Percentiles rank a stretch among this genome's conserved stretches.
Evolutionary conservation across 2,329 filamentous ascomycete species (phyloP).

Genomic region (Hypoxylon rubiginosum): DNA sequence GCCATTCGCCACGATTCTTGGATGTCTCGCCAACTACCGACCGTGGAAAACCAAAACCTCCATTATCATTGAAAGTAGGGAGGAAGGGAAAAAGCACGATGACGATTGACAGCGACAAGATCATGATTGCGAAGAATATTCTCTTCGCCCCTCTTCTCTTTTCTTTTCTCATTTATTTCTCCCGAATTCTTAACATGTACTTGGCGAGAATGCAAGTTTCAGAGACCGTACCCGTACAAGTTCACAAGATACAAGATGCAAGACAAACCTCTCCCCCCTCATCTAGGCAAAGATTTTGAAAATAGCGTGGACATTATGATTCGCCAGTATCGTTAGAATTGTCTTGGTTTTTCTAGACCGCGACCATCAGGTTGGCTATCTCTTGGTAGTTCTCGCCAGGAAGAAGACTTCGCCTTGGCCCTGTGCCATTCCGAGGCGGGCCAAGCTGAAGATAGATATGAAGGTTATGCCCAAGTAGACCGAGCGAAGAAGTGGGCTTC

Average conservation of each 20-base stretch:
- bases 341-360: slow-evolving; percentile 25
- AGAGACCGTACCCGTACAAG: slow-evolving; percentile 16
- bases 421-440: slow-evolving; percentile 25
- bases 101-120: slow-evolving; percentile 16
- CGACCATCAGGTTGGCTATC: slow-evolving; percentile 22
- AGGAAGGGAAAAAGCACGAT: slow-evolving; percentile 22
- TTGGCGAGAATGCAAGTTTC: slow-evolving; percentile 37
- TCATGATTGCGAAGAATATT: slow-evolving; percentile 23
- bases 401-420: slow-evolving; percentile 27
- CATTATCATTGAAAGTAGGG: slow-evolving; percentile 6
- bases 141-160: no score
- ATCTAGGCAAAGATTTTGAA: slow-evolving; percentile 17
- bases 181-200: slow-evolving; percentile 12
- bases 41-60: slow-evolving; percentile 12
- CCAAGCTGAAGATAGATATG: slow-evolving; percentile 40
- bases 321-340: slow-evolving; percentile 21
- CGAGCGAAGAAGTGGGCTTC: slow-evolving; percentile 33
- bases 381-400: slow-evolving; percentile 25
- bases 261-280: background rate
- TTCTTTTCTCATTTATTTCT: slow-evolving; percentile 1
- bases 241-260: slow-evolving; percentile 12
- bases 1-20: slow-evolving; percentile 24
- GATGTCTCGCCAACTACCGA: slow-evolving; percentile 34
- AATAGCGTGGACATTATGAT: slow-evolving; percentile 19
- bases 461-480: slow-evolving; percentile 31